Conservation (phyloP, 1,284 basidiomycete genomes). For the Cystobasidium slooffiae region DNA sequence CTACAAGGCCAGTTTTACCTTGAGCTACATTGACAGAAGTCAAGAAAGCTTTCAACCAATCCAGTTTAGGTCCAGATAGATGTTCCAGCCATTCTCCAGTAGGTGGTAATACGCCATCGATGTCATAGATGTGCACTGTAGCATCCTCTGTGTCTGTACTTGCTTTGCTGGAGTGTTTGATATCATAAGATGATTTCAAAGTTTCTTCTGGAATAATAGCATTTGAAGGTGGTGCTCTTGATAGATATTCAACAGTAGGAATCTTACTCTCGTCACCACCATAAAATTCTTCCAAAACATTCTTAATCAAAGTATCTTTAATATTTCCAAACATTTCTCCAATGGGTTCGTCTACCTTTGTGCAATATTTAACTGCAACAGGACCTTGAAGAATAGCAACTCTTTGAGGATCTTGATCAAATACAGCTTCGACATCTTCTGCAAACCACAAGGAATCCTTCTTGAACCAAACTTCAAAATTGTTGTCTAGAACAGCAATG, state of each 20-base stretch:
- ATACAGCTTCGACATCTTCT: slow-evolving; percentile 97
- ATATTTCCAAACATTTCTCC: slow-evolving; percentile 88
- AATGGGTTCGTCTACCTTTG: slow-evolving; percentile 85
- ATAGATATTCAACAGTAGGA: slow-evolving; percentile 85
- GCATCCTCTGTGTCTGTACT: slow-evolving; percentile 32
- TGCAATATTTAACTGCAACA: slow-evolving; percentile 86
- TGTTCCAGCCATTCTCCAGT: slow-evolving; percentile 76
- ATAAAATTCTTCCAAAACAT: slow-evolving; percentile 81
- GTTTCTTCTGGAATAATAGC: slow-evolving; percentile 48
- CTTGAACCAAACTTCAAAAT: slow-evolving; percentile 98
- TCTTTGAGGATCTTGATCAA: slow-evolving; percentile 96
- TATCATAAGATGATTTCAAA: slow-evolving; percentile 61
- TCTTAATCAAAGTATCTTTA: slow-evolving; percentile 74
- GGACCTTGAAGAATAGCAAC: slow-evolving; percentile 98
- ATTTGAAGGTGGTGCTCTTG: slow-evolving; percentile 52
- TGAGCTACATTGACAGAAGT: slow-evolving; percentile 82
- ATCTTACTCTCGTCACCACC: slow-evolving; percentile 75
- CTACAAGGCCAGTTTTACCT: slow-evolving; percentile 59
- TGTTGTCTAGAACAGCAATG: slow-evolving; percentile 92
- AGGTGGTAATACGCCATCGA: slow-evolving; percentile 51
- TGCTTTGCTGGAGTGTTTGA: slow-evolving; percentile 52
- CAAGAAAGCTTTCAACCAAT: slow-evolving; percentile 86
- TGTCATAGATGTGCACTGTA: slow-evolving; percentile 52
- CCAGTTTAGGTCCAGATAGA: slow-evolving; percentile 77
- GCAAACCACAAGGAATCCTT: slow-evolving; percentile 78